These are phyloP conservation scores for Bipolaris gigantea DNA, from an alignment of 2,329 filamentous ascomycete species.

Conservation along the genomic window DNA sequence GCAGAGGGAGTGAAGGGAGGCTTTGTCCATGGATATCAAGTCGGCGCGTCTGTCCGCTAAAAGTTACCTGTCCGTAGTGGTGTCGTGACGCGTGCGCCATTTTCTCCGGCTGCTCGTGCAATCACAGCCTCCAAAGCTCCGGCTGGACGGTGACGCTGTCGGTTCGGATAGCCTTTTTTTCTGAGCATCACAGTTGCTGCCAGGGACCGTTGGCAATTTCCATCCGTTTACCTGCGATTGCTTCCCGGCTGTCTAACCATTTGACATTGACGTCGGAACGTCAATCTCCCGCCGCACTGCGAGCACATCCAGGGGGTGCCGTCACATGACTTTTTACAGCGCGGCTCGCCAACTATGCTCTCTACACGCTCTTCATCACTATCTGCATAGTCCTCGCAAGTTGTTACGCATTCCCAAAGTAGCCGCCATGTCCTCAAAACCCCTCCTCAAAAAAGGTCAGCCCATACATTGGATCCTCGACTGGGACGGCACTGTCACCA, in stretches of 20 bases:
- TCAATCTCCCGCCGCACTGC: neutral
- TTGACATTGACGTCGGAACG: neutral
- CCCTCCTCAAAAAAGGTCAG: neutral
- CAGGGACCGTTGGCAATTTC: too few species aligned
- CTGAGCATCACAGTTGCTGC: neutral
- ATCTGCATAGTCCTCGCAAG: neutral
- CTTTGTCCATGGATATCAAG: neutral
- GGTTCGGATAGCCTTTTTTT: conserved; percentile 10
- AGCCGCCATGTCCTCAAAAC: conserved; percentile 18
- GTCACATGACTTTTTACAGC: neutral
- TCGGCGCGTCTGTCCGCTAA: conserved; percentile 16
- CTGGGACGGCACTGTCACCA: conserved; percentile 53
- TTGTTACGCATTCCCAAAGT: neutral
- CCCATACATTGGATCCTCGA: conserved; percentile 48
- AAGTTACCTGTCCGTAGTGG: conserved; percentile 20
- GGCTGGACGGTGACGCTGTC: conserved; percentile 2
- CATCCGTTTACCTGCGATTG: neutral
- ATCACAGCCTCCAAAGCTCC: conserved; percentile 18
- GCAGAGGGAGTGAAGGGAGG: neutral
- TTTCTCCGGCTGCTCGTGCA: conserved; percentile 18
- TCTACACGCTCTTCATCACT: neutral
- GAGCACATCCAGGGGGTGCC: neutral
- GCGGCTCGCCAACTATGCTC: neutral
- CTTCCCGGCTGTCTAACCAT: neutral
- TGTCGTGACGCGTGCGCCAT: conserved; percentile 19